These are phyloP conservation scores for Pyropia haitanensis DNA, from an alignment of 23 red algal genomes.

Conservation along the genomic window DNA sequence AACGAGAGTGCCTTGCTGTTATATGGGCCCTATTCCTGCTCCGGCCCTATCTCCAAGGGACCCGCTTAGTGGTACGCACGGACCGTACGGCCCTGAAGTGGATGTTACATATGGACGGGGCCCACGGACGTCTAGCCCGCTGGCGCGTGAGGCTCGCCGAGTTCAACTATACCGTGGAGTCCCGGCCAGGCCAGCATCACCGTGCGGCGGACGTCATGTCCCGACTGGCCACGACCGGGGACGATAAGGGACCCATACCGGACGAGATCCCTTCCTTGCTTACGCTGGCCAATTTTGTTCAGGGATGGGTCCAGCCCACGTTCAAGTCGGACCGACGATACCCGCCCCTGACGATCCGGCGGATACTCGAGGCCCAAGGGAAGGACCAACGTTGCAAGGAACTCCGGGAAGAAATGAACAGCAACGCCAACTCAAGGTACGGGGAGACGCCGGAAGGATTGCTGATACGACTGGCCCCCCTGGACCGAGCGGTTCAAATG, in stretches of 20 bases:
- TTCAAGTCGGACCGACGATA: too few relatives aligned
- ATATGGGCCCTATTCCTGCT: constrained; percentile 15
- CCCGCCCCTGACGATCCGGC: too few relatives aligned
- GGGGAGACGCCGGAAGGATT: too few relatives aligned
- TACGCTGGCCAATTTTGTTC: too few relatives aligned
- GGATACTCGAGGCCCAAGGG: too few relatives aligned
- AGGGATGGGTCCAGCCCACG: too few relatives aligned
- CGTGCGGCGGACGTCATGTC: background rate
- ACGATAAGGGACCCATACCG: background rate
- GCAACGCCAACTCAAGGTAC: too few relatives aligned
- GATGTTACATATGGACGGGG: background rate
- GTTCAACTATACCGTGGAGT: constrained; percentile 5
- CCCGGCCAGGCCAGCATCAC: constrained; percentile 1
- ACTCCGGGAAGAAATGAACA: too few relatives aligned
- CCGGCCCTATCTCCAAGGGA: constrained; percentile 17
- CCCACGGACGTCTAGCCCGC: background rate
- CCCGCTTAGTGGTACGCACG: constrained; percentile 1
- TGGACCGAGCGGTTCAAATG: background rate
- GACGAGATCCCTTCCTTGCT: background rate
- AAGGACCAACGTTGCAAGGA: too few relatives aligned
- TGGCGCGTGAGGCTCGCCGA: constrained; percentile 10
- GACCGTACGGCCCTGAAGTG: constrained; percentile 14
- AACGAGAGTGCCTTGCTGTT: too few relatives aligned
- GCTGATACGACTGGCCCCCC: too few relatives aligned
- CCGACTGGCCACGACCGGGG: background rate